Percentiles rank a stretch among this genome's conserved stretches.
Evolutionary conservation across 2,329 filamentous ascomycete species (phyloP).

Genomic region (Aureobasidium zeae): DNA sequence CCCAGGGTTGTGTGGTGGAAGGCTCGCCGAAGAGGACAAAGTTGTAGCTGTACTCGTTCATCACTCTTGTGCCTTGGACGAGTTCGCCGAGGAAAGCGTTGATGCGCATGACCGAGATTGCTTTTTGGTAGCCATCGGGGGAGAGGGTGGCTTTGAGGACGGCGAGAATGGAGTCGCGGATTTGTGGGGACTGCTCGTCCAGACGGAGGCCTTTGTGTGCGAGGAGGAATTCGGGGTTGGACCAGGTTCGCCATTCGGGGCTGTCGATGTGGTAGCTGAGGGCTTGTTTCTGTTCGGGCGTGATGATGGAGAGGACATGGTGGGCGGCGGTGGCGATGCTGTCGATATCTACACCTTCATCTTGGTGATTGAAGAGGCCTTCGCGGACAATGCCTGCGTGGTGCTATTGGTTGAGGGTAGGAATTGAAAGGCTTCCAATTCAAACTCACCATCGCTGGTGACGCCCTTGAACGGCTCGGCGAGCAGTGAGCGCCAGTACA

Average conservation of each 20-base stretch:
- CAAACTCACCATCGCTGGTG: constrained; percentile 52
- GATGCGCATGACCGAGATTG: constrained; percentile 59
- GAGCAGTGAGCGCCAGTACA: constrained; percentile 20
- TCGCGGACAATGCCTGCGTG: constrained; percentile 21
- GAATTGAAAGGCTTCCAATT: not conserved
- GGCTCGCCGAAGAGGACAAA: constrained; percentile 61
- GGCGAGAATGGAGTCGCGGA: constrained; percentile 44
- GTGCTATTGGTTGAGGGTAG: not conserved
- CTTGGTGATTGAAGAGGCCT: constrained; percentile 37
- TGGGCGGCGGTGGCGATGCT: constrained; percentile 47
- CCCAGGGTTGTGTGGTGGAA: constrained; percentile 53
- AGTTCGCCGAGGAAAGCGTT: constrained; percentile 67
- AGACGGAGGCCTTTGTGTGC: constrained; percentile 60
- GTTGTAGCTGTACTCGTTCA: constrained; percentile 71
- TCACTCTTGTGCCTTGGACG: constrained; percentile 50
- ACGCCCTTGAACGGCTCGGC: constrained; percentile 62
- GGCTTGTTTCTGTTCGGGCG: constrained; percentile 40
- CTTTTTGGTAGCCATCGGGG: constrained; percentile 62
- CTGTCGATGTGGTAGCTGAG: constrained; percentile 56
- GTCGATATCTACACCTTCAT: constrained; percentile 54
- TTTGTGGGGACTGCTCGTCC: constrained; percentile 47
- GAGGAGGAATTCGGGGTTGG: constrained; percentile 65
- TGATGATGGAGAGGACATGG: constrained; percentile 39
- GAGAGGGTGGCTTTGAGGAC: constrained; percentile 54
- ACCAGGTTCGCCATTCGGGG: constrained; percentile 61